These are phyloP conservation scores for Phytopythium mirpurense DNA, from an alignment of 352 stramenopile species.

Conservation along the genomic window DNA sequence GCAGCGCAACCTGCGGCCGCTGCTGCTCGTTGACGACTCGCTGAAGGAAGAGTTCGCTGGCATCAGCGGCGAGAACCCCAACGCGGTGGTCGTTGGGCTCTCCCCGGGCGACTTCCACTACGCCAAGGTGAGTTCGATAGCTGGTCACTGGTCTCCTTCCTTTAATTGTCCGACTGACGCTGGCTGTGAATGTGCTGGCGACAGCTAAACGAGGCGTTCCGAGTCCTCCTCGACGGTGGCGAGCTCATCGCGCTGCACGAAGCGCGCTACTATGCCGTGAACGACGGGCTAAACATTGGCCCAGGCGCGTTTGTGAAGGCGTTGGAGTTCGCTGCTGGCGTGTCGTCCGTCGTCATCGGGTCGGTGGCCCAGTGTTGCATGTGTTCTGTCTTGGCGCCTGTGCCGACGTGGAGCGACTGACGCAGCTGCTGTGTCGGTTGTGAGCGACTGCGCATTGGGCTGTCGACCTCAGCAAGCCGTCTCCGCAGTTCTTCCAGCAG, in stretches of 20 bases:
- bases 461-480: slow-evolving; percentile 44
- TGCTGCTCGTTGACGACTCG: slow-evolving; percentile 41
- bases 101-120: slow-evolving; percentile 55
- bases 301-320: slow-evolving; percentile 50
- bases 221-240: slow-evolving; percentile 40
- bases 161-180: too few species aligned
- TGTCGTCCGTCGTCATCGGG: slow-evolving; percentile 41
- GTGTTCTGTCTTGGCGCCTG: too few species aligned
- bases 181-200: neutral
- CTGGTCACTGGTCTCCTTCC: neutral
- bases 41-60: slow-evolving; percentile 41
- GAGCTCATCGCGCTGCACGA: slow-evolving; percentile 50
- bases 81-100: slow-evolving; percentile 52
- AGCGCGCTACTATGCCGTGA: slow-evolving; percentile 41
- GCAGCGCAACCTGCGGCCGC: slow-evolving; percentile 26
- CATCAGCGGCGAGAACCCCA: slow-evolving; percentile 31
- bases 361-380: slow-evolving; percentile 7
- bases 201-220: slow-evolving; percentile 55
- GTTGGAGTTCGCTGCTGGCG: slow-evolving; percentile 39
- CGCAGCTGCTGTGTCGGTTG: too few species aligned
- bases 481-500: slow-evolving; percentile 37
- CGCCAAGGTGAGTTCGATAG: slow-evolving; percentile 20
- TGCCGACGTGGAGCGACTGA: too few species aligned
- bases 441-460: too few species aligned
- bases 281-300: slow-evolving; percentile 42